Evolutionary conservation across 768 basidiomycete genomes (phyloP).

Genomic region (Mycena leptocephala): DNA sequence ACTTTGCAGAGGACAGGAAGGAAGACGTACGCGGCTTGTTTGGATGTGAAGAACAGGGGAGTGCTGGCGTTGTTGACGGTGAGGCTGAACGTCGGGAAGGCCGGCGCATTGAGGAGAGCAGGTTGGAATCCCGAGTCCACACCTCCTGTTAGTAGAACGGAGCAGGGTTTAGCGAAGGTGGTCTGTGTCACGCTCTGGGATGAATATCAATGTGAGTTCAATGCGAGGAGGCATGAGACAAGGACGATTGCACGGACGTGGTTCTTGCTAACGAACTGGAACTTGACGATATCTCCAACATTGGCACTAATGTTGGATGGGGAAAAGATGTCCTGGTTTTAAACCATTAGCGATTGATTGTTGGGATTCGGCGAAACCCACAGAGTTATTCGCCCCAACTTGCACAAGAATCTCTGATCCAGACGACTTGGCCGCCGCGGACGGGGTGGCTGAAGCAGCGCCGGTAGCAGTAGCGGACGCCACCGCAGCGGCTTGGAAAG

Average conservation of each 20-base stretch:
- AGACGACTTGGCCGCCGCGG: too few relatives aligned
- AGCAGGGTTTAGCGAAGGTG: background rate
- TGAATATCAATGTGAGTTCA: background rate
- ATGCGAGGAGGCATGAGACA: background rate
- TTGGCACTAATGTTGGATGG: too few relatives aligned
- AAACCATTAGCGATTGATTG: too few relatives aligned
- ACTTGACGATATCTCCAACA: background rate
- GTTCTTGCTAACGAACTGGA: background rate
- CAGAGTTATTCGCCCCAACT: background rate
- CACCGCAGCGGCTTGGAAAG: too few relatives aligned
- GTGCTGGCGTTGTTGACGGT: background rate
- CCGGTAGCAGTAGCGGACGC: too few relatives aligned
- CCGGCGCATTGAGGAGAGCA: background rate
- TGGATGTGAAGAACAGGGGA: background rate
- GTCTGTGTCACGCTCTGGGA: background rate
- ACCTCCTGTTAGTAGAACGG: background rate
- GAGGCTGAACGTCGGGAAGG: background rate
- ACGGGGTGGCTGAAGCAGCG: too few relatives aligned
- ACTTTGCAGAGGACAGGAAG: background rate
- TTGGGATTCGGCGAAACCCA: background rate
- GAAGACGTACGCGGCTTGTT: background rate
- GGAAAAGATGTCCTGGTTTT: too few relatives aligned
- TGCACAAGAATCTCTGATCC: too few relatives aligned
- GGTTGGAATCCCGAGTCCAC: constrained; percentile 4
- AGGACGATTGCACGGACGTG: background rate